Evolutionary conservation across 2,329 filamentous ascomycete species (phyloP).

Genomic region (Pseudogymnoascus sp.): DNA sequence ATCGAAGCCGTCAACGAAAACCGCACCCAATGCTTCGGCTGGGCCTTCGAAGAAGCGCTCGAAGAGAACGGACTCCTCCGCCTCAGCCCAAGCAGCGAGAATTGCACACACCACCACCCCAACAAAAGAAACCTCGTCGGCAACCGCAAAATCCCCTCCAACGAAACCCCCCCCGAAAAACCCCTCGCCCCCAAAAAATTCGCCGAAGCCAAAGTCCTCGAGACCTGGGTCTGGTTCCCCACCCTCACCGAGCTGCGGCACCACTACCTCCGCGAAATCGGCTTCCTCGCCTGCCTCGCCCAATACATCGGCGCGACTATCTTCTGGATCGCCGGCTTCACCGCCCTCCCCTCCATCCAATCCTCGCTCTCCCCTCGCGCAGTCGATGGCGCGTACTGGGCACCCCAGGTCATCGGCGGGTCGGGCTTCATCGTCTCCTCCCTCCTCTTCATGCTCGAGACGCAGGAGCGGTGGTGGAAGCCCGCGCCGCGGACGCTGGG

Average conservation of each 20-base stretch:
- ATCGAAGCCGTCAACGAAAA: constrained; percentile 63
- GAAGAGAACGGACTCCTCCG: constrained; percentile 23
- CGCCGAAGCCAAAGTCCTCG: background rate
- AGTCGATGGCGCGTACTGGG: constrained; percentile 51
- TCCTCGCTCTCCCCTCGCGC: constrained; percentile 35
- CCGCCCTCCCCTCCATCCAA: constrained; percentile 47
- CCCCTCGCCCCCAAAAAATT: constrained; percentile 10
- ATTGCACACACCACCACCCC: constrained; percentile 34
- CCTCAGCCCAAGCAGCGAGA: constrained; percentile 16
- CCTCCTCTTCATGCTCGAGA: constrained; percentile 56
- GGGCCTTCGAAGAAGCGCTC: constrained; percentile 49
- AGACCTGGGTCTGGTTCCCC: constrained; percentile 51
- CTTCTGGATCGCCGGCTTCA: constrained; percentile 57
- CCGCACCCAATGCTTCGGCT: constrained; percentile 56
- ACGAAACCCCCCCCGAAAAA: background rate
- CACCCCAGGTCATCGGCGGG: constrained; percentile 54
- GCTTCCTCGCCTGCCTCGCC: constrained; percentile 49
- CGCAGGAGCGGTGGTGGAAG: constrained; percentile 53
- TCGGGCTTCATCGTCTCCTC: constrained; percentile 51
- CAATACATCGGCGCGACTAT: constrained; percentile 52
- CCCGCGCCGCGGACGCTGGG: constrained; percentile 49
- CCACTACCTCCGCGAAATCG: constrained; percentile 53
- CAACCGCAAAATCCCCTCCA: constrained; percentile 18
- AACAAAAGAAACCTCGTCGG: constrained; percentile 32
- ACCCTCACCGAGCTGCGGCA: constrained; percentile 44